Evolutionary conservation across 768 basidiomycete species (phyloP), one percentile per base, ranked within the genome.

Genomic region (Strobilomyces echinocephalus): DNA sequence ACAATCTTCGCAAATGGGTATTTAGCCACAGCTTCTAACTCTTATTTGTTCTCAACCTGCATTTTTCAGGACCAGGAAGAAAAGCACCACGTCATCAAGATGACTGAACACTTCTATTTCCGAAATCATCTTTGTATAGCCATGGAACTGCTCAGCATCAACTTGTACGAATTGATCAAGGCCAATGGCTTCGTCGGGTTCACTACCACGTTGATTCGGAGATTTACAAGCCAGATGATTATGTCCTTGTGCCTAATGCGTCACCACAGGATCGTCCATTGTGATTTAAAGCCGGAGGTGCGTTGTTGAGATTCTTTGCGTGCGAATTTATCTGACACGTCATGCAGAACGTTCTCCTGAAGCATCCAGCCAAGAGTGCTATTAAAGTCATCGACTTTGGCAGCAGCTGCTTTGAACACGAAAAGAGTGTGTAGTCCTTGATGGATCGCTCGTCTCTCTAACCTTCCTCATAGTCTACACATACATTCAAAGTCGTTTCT

Each of bases 311-410:
- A 50, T 45, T 26, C 6, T 20, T 41, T 9, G 10, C 24, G 21
- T 33, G 20, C 7, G 31, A 21, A 20, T 42, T 50, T 8, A 38
- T 43, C 49, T 61, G 36, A 59, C 46, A 30, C 26, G 26, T 36
- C 49, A 41, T 49, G 11, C 63, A 98, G 95, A 99, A 99, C 61
- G 91, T 99, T 39, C 76, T 98, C 0, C 75, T 99, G 51, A 85
- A 88, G 46, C 97, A 98, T 69, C 97, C 97, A 20, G 85, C 89
- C 2, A 97, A 95, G 76, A 95, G 93, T 63, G 93, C 85, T 3
- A 89, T 99, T 71, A 98, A 97, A 68, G 94, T 97, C 53, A 98
- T 99, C 60, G 97, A 99, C 70, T 99, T 99, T 68, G 97, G 97
- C 43, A 95, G 93, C 61, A 97, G 94, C 64, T 99, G 97, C 70